Evolutionary conservation across 2,329 filamentous ascomycete genomes (phyloP).

Genomic region (Stachybotrys echinatus): DNA sequence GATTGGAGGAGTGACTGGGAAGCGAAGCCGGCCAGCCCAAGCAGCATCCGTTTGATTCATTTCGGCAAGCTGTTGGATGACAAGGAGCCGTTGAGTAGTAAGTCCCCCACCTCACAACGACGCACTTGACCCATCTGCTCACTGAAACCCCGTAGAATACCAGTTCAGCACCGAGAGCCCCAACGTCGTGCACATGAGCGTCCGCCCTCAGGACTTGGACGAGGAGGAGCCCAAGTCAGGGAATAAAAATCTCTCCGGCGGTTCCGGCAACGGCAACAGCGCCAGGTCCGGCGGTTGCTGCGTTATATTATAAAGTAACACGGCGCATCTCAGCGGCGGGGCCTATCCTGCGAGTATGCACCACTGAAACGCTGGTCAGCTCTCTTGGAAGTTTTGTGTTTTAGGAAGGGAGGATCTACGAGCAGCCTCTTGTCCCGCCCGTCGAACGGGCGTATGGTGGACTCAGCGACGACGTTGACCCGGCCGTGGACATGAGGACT

Average conservation of each 20-base stretch:
- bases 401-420: too few species aligned
- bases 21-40: slow-evolving; percentile 75
- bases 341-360: background rate
- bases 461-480: too few species aligned
- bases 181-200: slow-evolving; percentile 92
- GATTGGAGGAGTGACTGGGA: slow-evolving; percentile 96
- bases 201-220: slow-evolving; percentile 80
- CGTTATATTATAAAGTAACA: slow-evolving; percentile 39
- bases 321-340: background rate
- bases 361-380: too few species aligned
- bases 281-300: slow-evolving; percentile 42
- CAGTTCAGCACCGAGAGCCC: slow-evolving; percentile 68
- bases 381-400: too few species aligned
- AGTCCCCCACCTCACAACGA: slow-evolving; percentile 18
- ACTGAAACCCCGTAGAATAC: slow-evolving; percentile 55
- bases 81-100: slow-evolving; percentile 80
- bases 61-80: slow-evolving; percentile 90
- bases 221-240: slow-evolving; percentile 70
- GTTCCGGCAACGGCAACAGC: slow-evolving; percentile 33
- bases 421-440: too few species aligned
- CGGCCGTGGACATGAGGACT: too few species aligned
- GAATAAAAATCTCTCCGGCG: slow-evolving; percentile 43
- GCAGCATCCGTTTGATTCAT: slow-evolving; percentile 83
- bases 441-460: too few species aligned
- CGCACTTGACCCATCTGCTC: background rate